A percentile compares a stretch with the other conserved stretches of the same genome.
These are phyloP conservation scores for Candida verbasci DNA, from an alignment of 805 yeast species.

Conservation along the genomic window DNA sequence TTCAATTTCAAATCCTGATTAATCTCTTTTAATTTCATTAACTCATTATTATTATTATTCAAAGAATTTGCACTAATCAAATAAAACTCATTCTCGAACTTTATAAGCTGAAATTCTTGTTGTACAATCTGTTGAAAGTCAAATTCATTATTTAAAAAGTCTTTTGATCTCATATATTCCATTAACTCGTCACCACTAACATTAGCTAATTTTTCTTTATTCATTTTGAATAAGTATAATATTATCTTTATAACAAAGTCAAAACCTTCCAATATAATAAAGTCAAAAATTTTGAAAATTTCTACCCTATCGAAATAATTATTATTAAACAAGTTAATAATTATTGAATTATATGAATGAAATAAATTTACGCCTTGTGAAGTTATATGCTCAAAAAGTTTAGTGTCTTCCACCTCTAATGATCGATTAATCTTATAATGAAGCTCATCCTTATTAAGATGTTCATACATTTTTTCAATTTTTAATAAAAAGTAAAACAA, in stretches of 20 bases:
- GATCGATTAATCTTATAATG: constrained; percentile 32
- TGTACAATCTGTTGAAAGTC: constrained; percentile 13
- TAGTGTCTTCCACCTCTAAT: constrained; percentile 28
- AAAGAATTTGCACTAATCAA: constrained; percentile 35
- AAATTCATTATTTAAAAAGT: constrained; percentile 12
- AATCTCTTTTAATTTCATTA: constrained; percentile 33
- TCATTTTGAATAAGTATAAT: constrained; percentile 17
- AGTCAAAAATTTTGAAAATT: constrained; percentile 22
- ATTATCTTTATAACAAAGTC: constrained; percentile 28
- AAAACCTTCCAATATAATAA: constrained; percentile 37
- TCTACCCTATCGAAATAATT: constrained; percentile 8
- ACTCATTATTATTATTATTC: constrained; percentile 34
- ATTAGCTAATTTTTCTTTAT: constrained; percentile 13
- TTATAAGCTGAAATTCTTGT: constrained; percentile 22
- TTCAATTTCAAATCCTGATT: constrained; percentile 27
- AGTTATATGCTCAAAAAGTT: constrained; percentile 27
- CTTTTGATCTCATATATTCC: constrained; percentile 15
- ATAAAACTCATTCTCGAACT: constrained; percentile 36
- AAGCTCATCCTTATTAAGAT: constrained; percentile 28
- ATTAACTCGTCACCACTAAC: constrained; percentile 23
- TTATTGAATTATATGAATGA: constrained; percentile 14
- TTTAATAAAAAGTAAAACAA: constrained; percentile 30
- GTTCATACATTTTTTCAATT: constrained; percentile 21
- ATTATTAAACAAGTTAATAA: constrained; percentile 16
- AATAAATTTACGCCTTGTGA: constrained; percentile 32